Evolutionary conservation across 768 basidiomycete species (phyloP), one percentile per base, ranked within the genome.

Genomic region (Glaciozyma antarctica): DNA sequence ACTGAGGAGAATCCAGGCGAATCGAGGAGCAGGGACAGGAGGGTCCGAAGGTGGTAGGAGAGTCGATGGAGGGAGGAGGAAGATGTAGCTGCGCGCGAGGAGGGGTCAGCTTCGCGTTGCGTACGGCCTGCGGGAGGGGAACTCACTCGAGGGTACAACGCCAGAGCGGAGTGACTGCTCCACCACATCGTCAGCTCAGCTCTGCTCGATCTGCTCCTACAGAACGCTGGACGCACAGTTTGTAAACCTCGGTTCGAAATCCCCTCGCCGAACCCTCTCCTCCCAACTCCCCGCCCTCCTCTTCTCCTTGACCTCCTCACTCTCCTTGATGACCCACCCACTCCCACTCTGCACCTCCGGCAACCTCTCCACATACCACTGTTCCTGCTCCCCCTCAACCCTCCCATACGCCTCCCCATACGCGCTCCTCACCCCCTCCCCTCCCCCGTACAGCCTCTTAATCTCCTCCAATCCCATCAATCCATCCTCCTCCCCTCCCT

Each of bases 121-220:
- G 38, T 32, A 28, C 10, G 16, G 38, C 52, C 38, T 62, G 28
- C 43, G 28, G 15, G 43, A 61, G 52, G 59, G 57, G 26, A 43
- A 49, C 48, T n/a, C 61, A 68, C 38, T 47, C 66, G 28, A 64
- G 63, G 19, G 69, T 65, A 38, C 66, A 68, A 15, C 70, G 53
- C 70, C 70, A 71, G 24, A 67, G 38, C 15, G 70, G 70, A 1
- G 68, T 69, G 38, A 65, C 53, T 55, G 21, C 4, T 2, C 74
- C 79, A 71, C 87, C 90, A 90, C 74, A 93, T 75, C 5, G 87
- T 86, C 13, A 86, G 78, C 72, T 87, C 83, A 89, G 90, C 93
- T 73, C 85, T 86, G 75, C 19, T 30, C 6, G 15, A 54, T 63
- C 24, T 75, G 62, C 56, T 62, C 26, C 75, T 61, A 48, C 0